A percentile compares a stretch with the other conserved stretches of the same genome.
Evolutionary conservation across 495 filamentous ascomycete species (phyloP).

Genomic region (Penicillium longicatenatum): DNA sequence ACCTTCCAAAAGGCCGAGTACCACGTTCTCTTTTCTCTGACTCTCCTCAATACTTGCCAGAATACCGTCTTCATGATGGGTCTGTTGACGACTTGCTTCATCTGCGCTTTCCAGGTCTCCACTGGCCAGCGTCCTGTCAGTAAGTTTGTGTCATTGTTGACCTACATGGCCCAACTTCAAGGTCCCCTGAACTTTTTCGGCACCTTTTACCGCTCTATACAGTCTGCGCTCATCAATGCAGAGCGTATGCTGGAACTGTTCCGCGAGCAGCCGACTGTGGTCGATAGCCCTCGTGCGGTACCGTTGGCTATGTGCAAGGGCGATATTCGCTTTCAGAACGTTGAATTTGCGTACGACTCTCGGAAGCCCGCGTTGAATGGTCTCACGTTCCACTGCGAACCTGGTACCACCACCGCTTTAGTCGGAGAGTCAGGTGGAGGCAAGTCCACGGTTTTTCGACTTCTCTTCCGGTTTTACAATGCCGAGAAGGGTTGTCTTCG

Average conservation of each 20-base stretch:
- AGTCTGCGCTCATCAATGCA: conserved; percentile 95
- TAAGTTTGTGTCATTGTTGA: conserved; percentile 77
- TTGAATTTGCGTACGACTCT: conserved; percentile 86
- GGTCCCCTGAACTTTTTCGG: conserved; percentile 96
- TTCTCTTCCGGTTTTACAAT: conserved; percentile 96
- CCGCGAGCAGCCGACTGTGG: conserved; percentile 89
- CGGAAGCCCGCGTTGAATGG: conserved; percentile 84
- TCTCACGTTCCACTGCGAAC: conserved; percentile 76
- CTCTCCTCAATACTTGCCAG: conserved; percentile 91
- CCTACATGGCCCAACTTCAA: conserved; percentile 91
- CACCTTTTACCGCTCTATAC: conserved; percentile 94
- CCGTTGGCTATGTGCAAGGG: conserved; percentile 68
- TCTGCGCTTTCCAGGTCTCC: conserved; percentile 86
- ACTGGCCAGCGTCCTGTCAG: conserved; percentile 69
- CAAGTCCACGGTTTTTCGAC: conserved; percentile 95
- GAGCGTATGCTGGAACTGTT: conserved; percentile 95
- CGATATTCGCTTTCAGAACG: conserved; percentile 80
- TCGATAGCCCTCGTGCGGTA: conserved; percentile 61
- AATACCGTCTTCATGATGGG: conserved; percentile 93
- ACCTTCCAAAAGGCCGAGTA: conserved; percentile 88
- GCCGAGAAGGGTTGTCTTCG: conserved; percentile 72
- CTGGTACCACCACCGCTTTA: conserved; percentile 91
- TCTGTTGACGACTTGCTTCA: conserved; percentile 78
- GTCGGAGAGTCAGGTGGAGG: conserved; percentile 96
- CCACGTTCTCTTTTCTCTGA: conserved; percentile 82